Percentiles rank a stretch among this genome's conserved stretches.
Evolutionary conservation across 106 monocot species (phyloP).

Genomic region (Dendrobium nobile): DNA sequence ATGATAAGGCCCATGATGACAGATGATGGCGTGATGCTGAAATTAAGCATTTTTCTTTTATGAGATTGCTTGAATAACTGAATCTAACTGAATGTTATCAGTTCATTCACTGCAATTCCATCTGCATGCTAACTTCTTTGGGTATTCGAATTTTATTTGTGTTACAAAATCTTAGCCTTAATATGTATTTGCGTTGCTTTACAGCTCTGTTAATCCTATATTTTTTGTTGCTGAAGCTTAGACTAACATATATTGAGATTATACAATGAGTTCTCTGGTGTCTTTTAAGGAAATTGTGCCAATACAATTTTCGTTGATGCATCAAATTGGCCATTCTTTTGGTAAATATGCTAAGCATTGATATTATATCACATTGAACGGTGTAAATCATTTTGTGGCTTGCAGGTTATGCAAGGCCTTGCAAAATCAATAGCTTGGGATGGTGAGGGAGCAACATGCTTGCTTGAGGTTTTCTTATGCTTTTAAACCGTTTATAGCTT

Average conservation of each 20-base stretch:
- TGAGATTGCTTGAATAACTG: background rate
- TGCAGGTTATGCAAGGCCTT: slow-evolving; percentile 99
- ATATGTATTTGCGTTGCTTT: background rate
- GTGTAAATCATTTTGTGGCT: slow-evolving; percentile 6
- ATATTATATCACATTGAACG: background rate
- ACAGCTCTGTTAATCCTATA: background rate
- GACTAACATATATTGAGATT: background rate
- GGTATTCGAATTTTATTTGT: background rate
- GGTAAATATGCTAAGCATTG: slow-evolving; percentile 1
- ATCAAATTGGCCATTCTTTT: background rate
- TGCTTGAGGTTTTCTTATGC: slow-evolving; percentile 72
- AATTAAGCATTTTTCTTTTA: background rate
- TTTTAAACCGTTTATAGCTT: background rate
- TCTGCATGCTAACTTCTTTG: background rate
- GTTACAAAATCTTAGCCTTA: background rate
- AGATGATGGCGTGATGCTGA: background rate
- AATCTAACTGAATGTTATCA: background rate
- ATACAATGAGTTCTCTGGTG: background rate
- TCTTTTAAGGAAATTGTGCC: background rate
- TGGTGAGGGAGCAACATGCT: slow-evolving; percentile 98
- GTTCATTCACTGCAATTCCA: background rate
- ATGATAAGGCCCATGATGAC: background rate
- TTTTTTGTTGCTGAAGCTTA: background rate
- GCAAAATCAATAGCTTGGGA: slow-evolving; percentile 99
- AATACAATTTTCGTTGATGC: background rate